These are phyloP conservation scores for Fusarium sublunatum DNA, from an alignment of 2,329 filamentous ascomycete genomes.

Conservation along the genomic window DNA sequence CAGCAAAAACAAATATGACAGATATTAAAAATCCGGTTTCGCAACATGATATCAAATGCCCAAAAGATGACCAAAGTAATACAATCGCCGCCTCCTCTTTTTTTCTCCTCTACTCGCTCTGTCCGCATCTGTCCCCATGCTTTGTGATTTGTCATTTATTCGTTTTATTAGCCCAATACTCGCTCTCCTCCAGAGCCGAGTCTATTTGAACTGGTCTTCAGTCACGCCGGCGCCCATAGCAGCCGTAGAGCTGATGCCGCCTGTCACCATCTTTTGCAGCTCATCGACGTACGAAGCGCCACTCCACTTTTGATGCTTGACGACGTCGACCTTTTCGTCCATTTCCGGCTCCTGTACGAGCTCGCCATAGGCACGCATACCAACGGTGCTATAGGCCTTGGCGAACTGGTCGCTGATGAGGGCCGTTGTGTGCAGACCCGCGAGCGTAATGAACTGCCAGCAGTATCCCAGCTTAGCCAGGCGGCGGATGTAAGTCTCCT, in stretches of 20 bases:
- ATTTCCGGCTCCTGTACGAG: slow-evolving; percentile 98
- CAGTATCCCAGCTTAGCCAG: slow-evolving; percentile 91
- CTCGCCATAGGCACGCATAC: slow-evolving; percentile 97
- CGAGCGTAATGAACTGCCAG: slow-evolving; percentile 99
- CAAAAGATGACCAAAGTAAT: slow-evolving; percentile 22
- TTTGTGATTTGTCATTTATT: background rate
- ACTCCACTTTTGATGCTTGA: slow-evolving; percentile 99
- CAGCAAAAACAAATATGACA: slow-evolving; percentile 6
- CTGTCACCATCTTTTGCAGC: slow-evolving; percentile 95
- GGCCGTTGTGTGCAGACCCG: slow-evolving; percentile 93
- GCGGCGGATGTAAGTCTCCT: slow-evolving; percentile 96
- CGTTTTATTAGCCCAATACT: background rate
- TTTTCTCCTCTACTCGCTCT: slow-evolving; percentile 12
- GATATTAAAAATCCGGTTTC: slow-evolving; percentile 16
- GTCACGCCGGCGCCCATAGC: slow-evolving; percentile 99
- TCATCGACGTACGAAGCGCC: slow-evolving; percentile 96
- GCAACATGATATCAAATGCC: slow-evolving; percentile 37
- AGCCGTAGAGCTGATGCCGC: slow-evolving; percentile 89
- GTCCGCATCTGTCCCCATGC: background rate
- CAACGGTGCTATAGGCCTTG: slow-evolving; percentile 79
- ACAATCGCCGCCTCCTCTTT: slow-evolving; percentile 18
- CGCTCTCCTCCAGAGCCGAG: background rate
- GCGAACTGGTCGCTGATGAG: slow-evolving; percentile 92
- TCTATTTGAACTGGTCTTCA: slow-evolving; percentile 85
- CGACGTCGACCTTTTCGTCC: slow-evolving; percentile 87